These are phyloP conservation scores for Huntiella omanensis DNA, from an alignment of 2,329 filamentous ascomycete genomes.

Conservation along the genomic window DNA sequence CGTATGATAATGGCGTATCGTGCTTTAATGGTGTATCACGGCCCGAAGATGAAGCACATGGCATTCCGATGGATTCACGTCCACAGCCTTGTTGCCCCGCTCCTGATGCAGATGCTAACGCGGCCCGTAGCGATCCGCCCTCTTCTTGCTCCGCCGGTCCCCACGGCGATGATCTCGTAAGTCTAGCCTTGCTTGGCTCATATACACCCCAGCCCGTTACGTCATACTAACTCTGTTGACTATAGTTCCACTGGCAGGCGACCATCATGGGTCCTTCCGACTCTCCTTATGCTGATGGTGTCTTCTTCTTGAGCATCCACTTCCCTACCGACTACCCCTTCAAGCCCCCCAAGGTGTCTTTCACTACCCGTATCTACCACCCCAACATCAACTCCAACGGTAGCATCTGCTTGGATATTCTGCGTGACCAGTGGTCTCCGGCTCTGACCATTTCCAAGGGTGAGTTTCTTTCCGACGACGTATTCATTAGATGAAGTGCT, in stretches of 20 bases:
- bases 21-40: too few species aligned
- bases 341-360: constrained; percentile 99
- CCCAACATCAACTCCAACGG: constrained; percentile 95
- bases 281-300: constrained; percentile 92
- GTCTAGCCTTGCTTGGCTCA: constrained; percentile 17
- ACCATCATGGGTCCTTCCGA: constrained; percentile 99
- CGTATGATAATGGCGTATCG: too few species aligned
- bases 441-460: constrained; percentile 98
- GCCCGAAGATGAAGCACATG: too few species aligned
- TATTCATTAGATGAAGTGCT: neutral
- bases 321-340: constrained; percentile 99
- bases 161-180: constrained; percentile 92
- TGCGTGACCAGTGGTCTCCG: constrained; percentile 98
- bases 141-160: constrained; percentile 97
- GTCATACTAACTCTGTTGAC: constrained; percentile 14
- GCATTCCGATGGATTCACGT: too few species aligned
- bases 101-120: constrained; percentile 1
- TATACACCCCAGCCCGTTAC: too few species aligned
- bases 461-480: constrained; percentile 22
- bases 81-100: neutral
- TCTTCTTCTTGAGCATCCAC: constrained; percentile 97
- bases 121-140: constrained; percentile 62
- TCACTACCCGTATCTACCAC: constrained; percentile 98
- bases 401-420: constrained; percentile 95
- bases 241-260: constrained; percentile 98